phyloP scores from a whole-genome alignment of 1,284 basidiomycete species.

The Erythrobasidium hasegawianum region DNA sequence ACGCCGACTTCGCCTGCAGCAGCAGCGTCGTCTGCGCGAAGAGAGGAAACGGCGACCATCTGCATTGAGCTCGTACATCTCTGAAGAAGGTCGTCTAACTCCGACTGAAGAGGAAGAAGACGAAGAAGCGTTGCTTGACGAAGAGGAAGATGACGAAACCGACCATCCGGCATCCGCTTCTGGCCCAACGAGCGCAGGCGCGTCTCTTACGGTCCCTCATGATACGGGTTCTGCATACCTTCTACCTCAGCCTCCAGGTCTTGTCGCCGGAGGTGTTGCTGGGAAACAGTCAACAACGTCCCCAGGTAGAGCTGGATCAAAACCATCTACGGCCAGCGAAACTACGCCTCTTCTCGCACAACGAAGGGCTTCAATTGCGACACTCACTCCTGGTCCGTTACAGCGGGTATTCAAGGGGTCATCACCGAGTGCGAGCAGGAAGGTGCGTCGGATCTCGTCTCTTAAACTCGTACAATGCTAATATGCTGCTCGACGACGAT shows the following conservation, averaged over 20 bases:
- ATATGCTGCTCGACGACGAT: no score
- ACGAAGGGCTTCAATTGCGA: slow-evolving; percentile 20
- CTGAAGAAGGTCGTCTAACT: slow-evolving; percentile 11
- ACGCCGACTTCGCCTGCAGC: slow-evolving; percentile 1
- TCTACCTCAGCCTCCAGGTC: neutral
- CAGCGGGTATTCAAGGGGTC: slow-evolving; percentile 22
- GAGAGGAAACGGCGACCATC: slow-evolving; percentile 4
- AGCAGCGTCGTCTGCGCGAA: neutral
- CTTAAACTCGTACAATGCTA: no score
- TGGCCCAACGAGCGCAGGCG: neutral
- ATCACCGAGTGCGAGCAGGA: slow-evolving; percentile 9
- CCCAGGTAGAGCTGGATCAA: neutral
- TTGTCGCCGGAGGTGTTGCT: neutral
- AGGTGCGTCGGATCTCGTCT: slow-evolving; percentile 23
- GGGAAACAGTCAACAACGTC: neutral
- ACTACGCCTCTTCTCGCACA: slow-evolving; percentile 14
- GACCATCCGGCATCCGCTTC: neutral
- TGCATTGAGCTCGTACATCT: slow-evolving; percentile 21
- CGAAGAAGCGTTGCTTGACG: slow-evolving; percentile 3
- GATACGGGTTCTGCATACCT: neutral
- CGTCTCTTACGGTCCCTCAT: neutral
- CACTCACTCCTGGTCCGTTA: slow-evolving; percentile 24
- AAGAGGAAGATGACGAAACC: slow-evolving; percentile 2
- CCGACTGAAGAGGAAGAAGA: slow-evolving; percentile 8
- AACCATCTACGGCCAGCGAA: neutral